Conservation (phyloP, 805 yeast species). For the Lipomyces yamadae region DNA sequence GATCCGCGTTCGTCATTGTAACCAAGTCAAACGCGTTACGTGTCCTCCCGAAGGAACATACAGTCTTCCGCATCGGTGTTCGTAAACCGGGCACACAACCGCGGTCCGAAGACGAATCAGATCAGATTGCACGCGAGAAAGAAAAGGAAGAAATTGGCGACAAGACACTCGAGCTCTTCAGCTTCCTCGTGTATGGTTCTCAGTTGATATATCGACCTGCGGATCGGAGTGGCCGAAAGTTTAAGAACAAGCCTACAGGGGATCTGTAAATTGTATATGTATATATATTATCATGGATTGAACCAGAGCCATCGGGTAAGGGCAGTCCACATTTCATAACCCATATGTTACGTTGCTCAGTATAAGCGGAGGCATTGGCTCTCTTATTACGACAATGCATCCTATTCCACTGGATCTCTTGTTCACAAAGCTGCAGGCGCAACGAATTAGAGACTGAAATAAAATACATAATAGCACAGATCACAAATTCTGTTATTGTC, state of each 20-base stretch:
- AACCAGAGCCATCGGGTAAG: not conserved
- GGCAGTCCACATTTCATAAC: not conserved
- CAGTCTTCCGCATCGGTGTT: conserved; percentile 22
- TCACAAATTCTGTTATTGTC: not conserved
- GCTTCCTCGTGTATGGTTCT: conserved; percentile 27
- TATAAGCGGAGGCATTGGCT: too few relatives aligned
- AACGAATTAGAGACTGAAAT: not conserved
- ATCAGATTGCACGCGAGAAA: not conserved
- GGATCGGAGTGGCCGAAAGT: conserved; percentile 35
- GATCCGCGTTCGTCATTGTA: conserved; percentile 19
- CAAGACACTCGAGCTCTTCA: not conserved
- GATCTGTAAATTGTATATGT: conserved; percentile 7
- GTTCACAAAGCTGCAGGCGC: not conserved
- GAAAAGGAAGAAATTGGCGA: not conserved
- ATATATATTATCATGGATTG: not conserved
- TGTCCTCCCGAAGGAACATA: conserved; percentile 29
- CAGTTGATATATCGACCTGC: conserved; percentile 34
- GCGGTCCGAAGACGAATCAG: not conserved
- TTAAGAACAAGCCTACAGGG: conserved; percentile 23
- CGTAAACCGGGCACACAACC: not conserved
- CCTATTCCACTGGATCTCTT: not conserved
- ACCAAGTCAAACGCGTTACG: conserved; percentile 17
- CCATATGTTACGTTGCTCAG: too few relatives aligned
- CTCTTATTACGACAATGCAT: not conserved
- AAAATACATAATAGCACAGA: not conserved